These are phyloP conservation scores for Cyberlindnera bimundalis DNA, from an alignment of 805 yeast species.

Conservation along the genomic window DNA sequence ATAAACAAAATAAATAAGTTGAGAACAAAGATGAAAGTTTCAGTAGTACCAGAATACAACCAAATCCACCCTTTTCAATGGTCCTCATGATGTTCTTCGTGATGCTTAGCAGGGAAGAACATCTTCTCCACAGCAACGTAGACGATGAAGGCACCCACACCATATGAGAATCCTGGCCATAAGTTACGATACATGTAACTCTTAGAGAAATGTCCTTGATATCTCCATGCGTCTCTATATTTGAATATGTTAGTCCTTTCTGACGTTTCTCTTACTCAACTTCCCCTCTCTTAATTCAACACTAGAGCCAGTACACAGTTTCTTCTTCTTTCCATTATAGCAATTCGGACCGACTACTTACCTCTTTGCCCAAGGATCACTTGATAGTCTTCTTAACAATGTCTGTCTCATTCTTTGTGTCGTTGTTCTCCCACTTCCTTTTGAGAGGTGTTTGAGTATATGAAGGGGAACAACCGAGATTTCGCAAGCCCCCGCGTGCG, in stretches of 20 bases:
- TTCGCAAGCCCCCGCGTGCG: too few species aligned
- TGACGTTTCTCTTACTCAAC: too few species aligned
- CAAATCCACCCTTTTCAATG: constrained; percentile 1
- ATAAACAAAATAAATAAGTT: too few species aligned
- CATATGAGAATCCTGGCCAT: constrained; percentile 80
- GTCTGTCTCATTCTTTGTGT: constrained; percentile 27
- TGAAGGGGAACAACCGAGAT: background rate
- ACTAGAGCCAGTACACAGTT: too few species aligned
- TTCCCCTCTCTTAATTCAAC: too few species aligned
- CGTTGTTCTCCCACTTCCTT: too few species aligned
- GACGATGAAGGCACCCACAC: constrained; percentile 68
- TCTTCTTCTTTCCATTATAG: too few species aligned
- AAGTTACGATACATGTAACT: constrained; percentile 63
- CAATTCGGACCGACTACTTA: too few species aligned
- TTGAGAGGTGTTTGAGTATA: background rate
- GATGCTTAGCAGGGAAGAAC: constrained; percentile 17
- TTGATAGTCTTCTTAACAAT: constrained; percentile 19
- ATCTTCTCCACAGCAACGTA: constrained; percentile 44
- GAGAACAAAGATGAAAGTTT: too few species aligned
- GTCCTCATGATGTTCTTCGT: constrained; percentile 12
- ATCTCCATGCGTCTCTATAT: constrained; percentile 85
- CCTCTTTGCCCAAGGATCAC: constrained; percentile 51
- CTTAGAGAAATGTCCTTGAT: constrained; percentile 75
- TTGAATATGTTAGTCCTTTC: too few species aligned
- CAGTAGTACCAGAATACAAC: too few species aligned